A percentile compares a stretch with the other conserved stretches of the same genome.
Evolutionary conservation across 345 rosid species (phyloP).

Genomic region (Mercurialis annua): DNA sequence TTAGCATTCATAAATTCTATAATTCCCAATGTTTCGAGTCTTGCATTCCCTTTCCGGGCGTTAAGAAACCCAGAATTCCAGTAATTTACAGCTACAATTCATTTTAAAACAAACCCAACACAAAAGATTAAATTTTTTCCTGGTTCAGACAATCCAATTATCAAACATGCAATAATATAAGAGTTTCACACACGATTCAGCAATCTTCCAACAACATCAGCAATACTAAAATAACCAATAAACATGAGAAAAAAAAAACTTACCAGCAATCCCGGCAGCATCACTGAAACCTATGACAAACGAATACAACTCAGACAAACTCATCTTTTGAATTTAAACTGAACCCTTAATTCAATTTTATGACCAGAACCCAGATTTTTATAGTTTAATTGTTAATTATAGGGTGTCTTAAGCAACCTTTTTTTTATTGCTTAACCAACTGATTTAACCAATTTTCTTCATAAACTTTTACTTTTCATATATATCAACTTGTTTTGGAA

Average conservation of each 20-base stretch:
- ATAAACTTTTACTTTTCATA: too few species aligned
- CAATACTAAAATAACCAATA: background rate
- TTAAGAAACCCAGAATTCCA: background rate
- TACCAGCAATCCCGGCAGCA: constrained; percentile 57
- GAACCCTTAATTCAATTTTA: constrained; percentile 12
- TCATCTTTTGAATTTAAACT: constrained; percentile 15
- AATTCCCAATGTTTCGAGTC: background rate
- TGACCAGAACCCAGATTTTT: background rate
- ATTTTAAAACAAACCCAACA: background rate
- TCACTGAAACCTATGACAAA: constrained; percentile 34
- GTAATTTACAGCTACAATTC: background rate
- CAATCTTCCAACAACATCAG: too few species aligned
- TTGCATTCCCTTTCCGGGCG: background rate
- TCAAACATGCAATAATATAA: background rate
- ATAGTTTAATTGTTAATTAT: too few species aligned
- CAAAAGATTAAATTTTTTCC: background rate
- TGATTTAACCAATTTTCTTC: too few species aligned
- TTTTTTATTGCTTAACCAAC: too few species aligned
- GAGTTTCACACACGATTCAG: background rate
- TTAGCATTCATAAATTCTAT: background rate
- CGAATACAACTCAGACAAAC: constrained; percentile 21
- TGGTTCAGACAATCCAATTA: background rate
- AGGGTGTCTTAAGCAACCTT: too few species aligned
- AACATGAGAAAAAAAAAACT: background rate
- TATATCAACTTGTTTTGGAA: too few species aligned